A percentile compares a stretch with the other conserved stretches of the same genome.
Conservation (phyloP, 106 monocot species). For the Platanthera zijinensis region DNA sequence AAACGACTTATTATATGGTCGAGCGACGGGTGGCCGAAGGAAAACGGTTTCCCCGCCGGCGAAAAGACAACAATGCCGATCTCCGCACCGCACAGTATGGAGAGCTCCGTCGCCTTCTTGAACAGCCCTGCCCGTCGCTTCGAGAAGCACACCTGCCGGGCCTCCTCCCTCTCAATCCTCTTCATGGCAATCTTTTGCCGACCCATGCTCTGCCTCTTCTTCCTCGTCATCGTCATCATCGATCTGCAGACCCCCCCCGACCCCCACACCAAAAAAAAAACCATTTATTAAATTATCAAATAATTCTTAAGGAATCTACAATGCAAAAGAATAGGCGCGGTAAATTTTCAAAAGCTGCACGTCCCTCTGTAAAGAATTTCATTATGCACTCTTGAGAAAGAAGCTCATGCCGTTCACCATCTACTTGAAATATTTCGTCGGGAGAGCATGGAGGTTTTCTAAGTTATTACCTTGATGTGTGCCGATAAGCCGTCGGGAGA, state of each 20-base stretch:
- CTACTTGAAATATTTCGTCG: no score
- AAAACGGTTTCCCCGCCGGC: conserved; percentile 11
- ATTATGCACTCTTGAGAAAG: no score
- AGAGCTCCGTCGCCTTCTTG: conserved; percentile 12
- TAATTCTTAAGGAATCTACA: background rate
- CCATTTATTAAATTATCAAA: background rate
- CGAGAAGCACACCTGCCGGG: conserved; percentile 13
- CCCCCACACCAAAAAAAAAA: background rate
- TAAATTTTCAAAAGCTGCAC: no score
- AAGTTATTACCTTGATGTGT: no score
- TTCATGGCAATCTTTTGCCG: conserved; percentile 14
- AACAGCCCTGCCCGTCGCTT: conserved; percentile 13
- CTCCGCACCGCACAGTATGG: conserved; percentile 12
- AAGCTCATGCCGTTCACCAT: no score
- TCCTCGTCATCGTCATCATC: background rate
- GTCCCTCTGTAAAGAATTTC: no score
- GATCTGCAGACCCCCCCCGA: no score
- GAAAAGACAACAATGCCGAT: conserved; percentile 9
- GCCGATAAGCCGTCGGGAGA: no score
- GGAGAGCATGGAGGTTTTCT: no score
- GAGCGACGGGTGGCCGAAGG: conserved; percentile 10
- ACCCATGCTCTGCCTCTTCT: conserved; percentile 12
- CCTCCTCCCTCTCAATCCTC: conserved; percentile 15
- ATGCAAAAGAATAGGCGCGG: background rate
- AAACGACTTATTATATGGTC: background rate